Conservation (phyloP, 1,284 basidiomycete species). For the Cutaneotrichosporon cyanovorans region DNA sequence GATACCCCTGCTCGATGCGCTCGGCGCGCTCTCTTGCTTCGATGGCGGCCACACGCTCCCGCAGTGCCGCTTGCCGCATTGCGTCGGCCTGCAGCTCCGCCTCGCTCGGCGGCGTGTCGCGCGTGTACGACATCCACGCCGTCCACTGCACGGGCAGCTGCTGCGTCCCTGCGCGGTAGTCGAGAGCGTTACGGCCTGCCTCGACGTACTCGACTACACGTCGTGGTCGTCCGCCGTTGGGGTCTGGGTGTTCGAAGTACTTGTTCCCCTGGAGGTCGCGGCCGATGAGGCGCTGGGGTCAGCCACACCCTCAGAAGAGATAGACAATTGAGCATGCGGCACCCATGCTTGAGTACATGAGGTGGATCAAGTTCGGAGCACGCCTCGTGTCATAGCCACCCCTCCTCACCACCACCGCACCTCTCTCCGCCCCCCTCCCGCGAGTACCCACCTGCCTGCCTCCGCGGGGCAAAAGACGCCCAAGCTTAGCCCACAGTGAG, state of each 20-base stretch:
- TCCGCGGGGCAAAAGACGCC: no score
- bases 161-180: constrained; percentile 26
- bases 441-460: no score
- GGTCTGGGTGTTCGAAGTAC: constrained; percentile 26
- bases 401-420: no score
- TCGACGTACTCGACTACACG: constrained; percentile 29
- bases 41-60: constrained; percentile 26
- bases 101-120: constrained; percentile 27
- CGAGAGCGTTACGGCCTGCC: constrained; percentile 5
- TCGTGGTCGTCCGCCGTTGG: constrained; percentile 22
- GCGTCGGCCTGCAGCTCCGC: constrained; percentile 31
- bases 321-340: no score
- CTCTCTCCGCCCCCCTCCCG: no score
- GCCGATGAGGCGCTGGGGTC: constrained; percentile 13
- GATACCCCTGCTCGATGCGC: constrained; percentile 40
- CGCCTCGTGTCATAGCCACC: no score
- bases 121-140: constrained; percentile 33
- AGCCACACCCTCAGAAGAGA: neutral
- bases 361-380: no score
- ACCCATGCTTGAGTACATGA: no score
- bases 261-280: constrained; percentile 25
- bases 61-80: constrained; percentile 20
- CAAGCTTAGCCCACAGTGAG: no score
- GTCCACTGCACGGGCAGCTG: constrained; percentile 36
- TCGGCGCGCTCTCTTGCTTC: constrained; percentile 35